A percentile compares a stretch with the other conserved stretches of the same genome.
phyloP scores from a whole-genome alignment of 2,329 filamentous ascomycete species.

The Pestalotiopsis sp. region DNA sequence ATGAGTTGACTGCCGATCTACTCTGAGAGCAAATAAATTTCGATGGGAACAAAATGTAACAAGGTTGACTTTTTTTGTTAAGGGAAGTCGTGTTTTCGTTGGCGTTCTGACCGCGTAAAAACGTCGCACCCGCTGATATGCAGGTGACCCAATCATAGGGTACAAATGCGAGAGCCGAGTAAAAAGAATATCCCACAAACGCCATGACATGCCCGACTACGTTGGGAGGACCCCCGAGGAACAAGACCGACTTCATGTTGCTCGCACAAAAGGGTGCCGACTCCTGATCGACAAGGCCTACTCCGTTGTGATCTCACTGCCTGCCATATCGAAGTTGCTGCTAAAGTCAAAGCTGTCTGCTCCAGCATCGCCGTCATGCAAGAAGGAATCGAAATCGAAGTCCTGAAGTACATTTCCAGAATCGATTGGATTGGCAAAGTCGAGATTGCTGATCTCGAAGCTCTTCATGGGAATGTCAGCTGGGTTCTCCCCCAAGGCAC shows the following conservation, averaged over 20 bases:
- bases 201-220: constrained; percentile 32
- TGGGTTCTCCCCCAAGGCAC: constrained; percentile 10
- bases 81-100: constrained; percentile 15
- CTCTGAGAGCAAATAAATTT: background rate
- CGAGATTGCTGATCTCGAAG: background rate
- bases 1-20: background rate
- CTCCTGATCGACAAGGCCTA: constrained; percentile 31
- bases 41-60: background rate
- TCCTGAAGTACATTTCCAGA: constrained; percentile 48
- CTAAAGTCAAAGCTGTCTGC: constrained; percentile 57
- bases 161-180: background rate
- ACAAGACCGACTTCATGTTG: background rate
- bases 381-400: constrained; percentile 70
- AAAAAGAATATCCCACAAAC: constrained; percentile 27
- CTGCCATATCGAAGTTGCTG: constrained; percentile 56
- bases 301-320: constrained; percentile 60
- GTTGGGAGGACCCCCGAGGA: constrained; percentile 1
- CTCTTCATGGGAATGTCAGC: constrained; percentile 17
- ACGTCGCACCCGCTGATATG: constrained; percentile 4
- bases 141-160: background rate
- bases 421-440: constrained; percentile 10
- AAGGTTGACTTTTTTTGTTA: constrained; percentile 7
- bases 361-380: constrained; percentile 57
- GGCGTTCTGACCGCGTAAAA: constrained; percentile 11
- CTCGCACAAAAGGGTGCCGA: background rate